A percentile compares a stretch with the other conserved stretches of the same genome.
These are phyloP conservation scores for Skeletonema tropicum DNA, from an alignment of 108 stramenopile genomes.

Conservation along the genomic window DNA sequence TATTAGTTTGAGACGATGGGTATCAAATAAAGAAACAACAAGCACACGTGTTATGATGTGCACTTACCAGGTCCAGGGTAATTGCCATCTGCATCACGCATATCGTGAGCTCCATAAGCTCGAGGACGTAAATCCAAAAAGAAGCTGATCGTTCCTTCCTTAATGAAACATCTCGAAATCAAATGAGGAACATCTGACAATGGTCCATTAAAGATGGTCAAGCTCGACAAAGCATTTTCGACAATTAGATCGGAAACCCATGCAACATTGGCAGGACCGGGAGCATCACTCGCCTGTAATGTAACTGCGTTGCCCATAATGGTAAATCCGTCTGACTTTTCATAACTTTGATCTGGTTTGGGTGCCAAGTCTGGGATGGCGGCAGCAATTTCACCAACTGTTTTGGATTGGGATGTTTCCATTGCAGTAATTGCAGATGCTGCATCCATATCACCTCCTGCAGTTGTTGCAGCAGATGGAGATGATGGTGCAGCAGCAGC, in stretches of 20 bases:
- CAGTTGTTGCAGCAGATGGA: background rate
- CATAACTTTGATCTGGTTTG: slow-evolving; percentile 69
- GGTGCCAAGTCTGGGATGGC: slow-evolving; percentile 63
- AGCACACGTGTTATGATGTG: background rate
- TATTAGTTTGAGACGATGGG: background rate
- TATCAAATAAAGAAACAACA: background rate
- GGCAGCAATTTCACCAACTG: slow-evolving; percentile 55
- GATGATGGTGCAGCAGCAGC: background rate
- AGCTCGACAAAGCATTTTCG: slow-evolving; percentile 45
- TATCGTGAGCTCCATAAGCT: slow-evolving; percentile 78
- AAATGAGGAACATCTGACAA: slow-evolving; percentile 81
- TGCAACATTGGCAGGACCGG: slow-evolving; percentile 78
- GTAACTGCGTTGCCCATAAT: slow-evolving; percentile 39
- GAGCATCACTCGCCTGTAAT: slow-evolving; percentile 72
- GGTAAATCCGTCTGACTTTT: slow-evolving; percentile 24
- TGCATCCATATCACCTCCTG: slow-evolving; percentile 24
- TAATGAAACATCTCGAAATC: slow-evolving; percentile 55
- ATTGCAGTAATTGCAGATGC: slow-evolving; percentile 51
- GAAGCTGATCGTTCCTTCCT: slow-evolving; percentile 39
- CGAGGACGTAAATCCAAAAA: slow-evolving; percentile 78
- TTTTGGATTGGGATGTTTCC: slow-evolving; percentile 53
- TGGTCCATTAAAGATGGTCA: slow-evolving; percentile 84
- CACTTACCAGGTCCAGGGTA: slow-evolving; percentile 66
- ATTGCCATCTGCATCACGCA: slow-evolving; percentile 58
- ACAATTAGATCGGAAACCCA: slow-evolving; percentile 67